Conservation (phyloP, 139 green algal species). For the Chlamydomonas sp. region DNA sequence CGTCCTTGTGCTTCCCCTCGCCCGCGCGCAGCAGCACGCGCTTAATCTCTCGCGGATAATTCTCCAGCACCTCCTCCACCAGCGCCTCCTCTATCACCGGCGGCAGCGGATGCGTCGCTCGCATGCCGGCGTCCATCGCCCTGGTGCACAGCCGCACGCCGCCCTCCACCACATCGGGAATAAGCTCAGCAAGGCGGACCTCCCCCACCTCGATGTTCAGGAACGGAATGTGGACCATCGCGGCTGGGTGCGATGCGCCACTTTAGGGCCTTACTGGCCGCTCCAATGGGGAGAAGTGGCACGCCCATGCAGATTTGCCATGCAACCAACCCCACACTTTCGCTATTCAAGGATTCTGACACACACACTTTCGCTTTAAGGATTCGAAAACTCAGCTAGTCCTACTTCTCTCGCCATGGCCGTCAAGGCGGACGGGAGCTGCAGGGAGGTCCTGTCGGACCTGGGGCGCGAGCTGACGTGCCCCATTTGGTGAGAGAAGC, state of each 20-base stretch:
- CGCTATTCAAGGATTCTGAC: too few species aligned
- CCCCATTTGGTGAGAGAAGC: constrained; percentile 15
- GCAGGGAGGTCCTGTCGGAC: too few species aligned
- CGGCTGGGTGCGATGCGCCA: too few species aligned
- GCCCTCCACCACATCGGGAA: background rate
- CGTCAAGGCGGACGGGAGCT: too few species aligned
- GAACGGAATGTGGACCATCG: constrained; percentile 12
- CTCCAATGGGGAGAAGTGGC: too few species aligned
- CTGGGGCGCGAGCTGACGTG: background rate
- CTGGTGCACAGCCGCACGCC: background rate
- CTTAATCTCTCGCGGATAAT: constrained; percentile 24
- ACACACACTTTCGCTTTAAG: too few species aligned
- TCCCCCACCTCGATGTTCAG: constrained; percentile 12
- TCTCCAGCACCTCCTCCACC: background rate
- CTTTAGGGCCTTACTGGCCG: too few species aligned
- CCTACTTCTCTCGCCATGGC: too few species aligned
- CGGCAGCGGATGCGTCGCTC: constrained; percentile 5
- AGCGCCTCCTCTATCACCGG: background rate
- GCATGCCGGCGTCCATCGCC: background rate
- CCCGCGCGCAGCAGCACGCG: constrained; percentile 16
- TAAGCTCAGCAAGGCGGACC: background rate
- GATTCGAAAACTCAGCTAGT: too few species aligned
- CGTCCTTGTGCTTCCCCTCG: constrained; percentile 27
- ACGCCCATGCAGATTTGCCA: too few species aligned
- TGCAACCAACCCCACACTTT: too few species aligned